A percentile compares a stretch with the other conserved stretches of the same genome.
phyloP scores from a whole-genome alignment of 768 basidiomycete genomes.

The Lentinus tigrinus region DNA sequence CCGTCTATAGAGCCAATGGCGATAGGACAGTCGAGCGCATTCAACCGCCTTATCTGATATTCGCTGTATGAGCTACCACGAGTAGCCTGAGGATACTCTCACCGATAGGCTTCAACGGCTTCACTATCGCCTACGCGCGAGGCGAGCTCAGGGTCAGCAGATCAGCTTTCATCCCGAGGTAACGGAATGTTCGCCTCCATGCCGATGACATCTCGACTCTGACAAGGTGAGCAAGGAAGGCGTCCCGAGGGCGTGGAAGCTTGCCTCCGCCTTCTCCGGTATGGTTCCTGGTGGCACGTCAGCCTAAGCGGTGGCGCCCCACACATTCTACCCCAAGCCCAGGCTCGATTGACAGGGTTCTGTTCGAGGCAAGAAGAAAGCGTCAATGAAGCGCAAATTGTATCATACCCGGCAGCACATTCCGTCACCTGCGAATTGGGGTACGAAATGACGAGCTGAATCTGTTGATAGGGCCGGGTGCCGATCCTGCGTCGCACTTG shows the following conservation, averaged over 20 bases:
- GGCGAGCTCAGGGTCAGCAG: background rate
- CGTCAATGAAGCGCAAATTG: background rate
- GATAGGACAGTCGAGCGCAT: background rate
- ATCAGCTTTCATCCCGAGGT: background rate
- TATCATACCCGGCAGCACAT: background rate
- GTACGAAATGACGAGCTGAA: constrained; percentile 3
- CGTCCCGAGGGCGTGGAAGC: constrained; percentile 10
- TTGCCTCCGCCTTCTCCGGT: constrained; percentile 1
- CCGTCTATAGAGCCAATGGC: background rate
- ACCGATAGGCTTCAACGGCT: constrained; percentile 15
- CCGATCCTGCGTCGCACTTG: background rate
- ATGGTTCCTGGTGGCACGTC: constrained; percentile 6
- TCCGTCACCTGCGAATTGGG: constrained; percentile 6
- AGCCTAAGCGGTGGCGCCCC: constrained; percentile 4
- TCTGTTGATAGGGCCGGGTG: background rate
- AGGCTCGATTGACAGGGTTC: background rate
- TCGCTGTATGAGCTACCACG: background rate
- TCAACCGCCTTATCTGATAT: too few relatives aligned
- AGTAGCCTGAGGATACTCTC: constrained; percentile 4
- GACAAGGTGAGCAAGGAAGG: background rate
- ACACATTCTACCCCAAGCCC: background rate
- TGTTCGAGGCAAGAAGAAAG: background rate
- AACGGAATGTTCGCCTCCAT: background rate
- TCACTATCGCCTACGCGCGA: too few relatives aligned
- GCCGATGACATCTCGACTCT: background rate